Conservation (phyloP, 169 alveolate genomes). For the Cryptosporidium canis region DNA sequence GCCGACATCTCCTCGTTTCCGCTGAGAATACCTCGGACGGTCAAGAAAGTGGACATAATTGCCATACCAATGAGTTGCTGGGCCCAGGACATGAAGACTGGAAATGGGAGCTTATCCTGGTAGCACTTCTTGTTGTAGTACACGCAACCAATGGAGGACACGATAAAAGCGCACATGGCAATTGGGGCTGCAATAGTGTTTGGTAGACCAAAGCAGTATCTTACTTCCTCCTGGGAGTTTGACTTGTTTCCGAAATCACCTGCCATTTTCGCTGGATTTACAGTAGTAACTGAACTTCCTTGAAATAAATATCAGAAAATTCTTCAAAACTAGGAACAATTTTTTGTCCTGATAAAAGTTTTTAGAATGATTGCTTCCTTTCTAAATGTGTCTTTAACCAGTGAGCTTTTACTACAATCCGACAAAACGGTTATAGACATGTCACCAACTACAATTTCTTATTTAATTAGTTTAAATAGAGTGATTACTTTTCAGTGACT, state of each 20-base stretch:
- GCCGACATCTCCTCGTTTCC: constrained; percentile 64
- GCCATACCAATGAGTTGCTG: constrained; percentile 71
- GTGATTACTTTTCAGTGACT: neutral
- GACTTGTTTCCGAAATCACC: constrained; percentile 68
- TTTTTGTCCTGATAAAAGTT: constrained; percentile 14
- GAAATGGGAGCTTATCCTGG: constrained; percentile 44
- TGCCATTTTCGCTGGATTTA: constrained; percentile 14
- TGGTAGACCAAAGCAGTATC: constrained; percentile 67
- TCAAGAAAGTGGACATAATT: constrained; percentile 54
- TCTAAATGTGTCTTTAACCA: neutral
- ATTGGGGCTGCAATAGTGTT: constrained; percentile 68
- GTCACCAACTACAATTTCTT: neutral
- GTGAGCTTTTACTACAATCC: constrained; percentile 21
- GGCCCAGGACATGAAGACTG: constrained; percentile 72
- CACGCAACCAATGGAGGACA: constrained; percentile 60
- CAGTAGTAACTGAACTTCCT: neutral
- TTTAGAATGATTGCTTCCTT: neutral
- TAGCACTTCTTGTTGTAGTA: constrained; percentile 62
- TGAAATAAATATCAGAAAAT: constrained; percentile 4
- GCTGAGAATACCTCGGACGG: constrained; percentile 60
- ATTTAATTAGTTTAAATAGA: neutral
- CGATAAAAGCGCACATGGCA: constrained; percentile 72
- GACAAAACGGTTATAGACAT: neutral
- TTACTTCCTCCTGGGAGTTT: constrained; percentile 67
- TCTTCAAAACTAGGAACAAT: constrained; percentile 18